Percentiles rank a stretch among this genome's conserved stretches.
Evolutionary conservation across 805 yeast genomes (phyloP).

Genomic region (Teunomyces panamensis): DNA sequence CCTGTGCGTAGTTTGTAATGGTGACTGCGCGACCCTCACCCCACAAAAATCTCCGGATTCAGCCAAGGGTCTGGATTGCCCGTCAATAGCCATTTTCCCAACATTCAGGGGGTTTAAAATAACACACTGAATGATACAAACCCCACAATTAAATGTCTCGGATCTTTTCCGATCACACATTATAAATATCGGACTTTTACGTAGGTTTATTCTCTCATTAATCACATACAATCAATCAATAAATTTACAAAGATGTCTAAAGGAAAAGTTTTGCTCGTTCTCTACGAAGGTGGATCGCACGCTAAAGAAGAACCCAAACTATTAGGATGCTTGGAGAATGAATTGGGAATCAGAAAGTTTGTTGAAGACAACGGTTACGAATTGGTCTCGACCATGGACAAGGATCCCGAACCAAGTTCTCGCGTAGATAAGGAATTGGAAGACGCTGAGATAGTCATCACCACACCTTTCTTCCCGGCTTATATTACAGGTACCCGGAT

Average conservation of each 20-base stretch:
- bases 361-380: slow-evolving; percentile 66
- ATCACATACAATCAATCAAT: not conserved
- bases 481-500: slow-evolving; percentile 67
- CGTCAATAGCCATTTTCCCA: not conserved
- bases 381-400: slow-evolving; percentile 61
- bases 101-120: not conserved
- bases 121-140: not conserved
- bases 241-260: slow-evolving; percentile 9
- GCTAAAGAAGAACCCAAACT: slow-evolving; percentile 60
- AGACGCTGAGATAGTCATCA: slow-evolving; percentile 73
- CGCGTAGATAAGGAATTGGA: slow-evolving; percentile 61
- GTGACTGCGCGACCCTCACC: not conserved
- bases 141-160: slow-evolving; percentile 5
- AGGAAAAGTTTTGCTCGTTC: slow-evolving; percentile 49
- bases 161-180: not conserved
- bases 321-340: slow-evolving; percentile 72
- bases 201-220: not conserved
- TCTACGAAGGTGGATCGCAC: slow-evolving; percentile 57
- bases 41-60: not conserved
- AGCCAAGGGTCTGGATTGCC: not conserved
- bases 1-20: not conserved
- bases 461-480: slow-evolving; percentile 84
- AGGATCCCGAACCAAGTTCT: slow-evolving; percentile 58
- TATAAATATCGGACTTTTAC: not conserved
- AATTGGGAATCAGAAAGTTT: slow-evolving; percentile 65